phyloP scores from a whole-genome alignment of 306 rosid genomes.

The Rosa rugosa region DNA sequence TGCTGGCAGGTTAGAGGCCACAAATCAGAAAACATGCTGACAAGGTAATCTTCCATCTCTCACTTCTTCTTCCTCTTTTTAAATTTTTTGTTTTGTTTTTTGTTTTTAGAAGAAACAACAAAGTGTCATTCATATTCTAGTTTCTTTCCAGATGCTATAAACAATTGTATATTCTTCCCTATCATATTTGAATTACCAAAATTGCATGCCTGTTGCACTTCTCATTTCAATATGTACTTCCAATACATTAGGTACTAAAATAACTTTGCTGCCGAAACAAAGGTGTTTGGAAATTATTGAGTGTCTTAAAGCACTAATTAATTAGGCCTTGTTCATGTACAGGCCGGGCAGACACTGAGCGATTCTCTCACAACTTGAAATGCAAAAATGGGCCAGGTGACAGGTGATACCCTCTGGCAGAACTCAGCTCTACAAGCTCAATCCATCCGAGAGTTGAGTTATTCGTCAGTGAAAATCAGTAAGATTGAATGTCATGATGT shows the following conservation, averaged over 20 bases:
- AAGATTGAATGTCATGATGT: background rate
- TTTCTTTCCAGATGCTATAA: too few species aligned
- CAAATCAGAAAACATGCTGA: constrained; percentile 14
- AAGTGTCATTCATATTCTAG: background rate
- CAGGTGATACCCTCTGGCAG: background rate
- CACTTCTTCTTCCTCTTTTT: background rate
- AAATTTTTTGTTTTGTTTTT: too few species aligned
- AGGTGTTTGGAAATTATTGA: background rate
- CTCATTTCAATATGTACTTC: background rate
- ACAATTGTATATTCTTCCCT: background rate
- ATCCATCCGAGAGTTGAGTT: background rate
- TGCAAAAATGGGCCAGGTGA: background rate
- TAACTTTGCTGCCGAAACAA: background rate
- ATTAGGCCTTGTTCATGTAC: background rate
- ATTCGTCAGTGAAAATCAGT: background rate
- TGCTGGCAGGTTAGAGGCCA: constrained; percentile 33
- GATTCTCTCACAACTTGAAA: background rate
- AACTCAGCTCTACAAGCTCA: constrained; percentile 2
- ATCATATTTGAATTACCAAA: background rate
- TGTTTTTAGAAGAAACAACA: background rate
- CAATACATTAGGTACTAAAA: background rate
- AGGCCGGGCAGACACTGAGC: background rate
- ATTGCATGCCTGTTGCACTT: background rate
- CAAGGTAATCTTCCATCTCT: constrained; percentile 37
- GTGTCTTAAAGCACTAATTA: background rate